phyloP scores from a whole-genome alignment of 257 asterid genomes.

The Linaria vulgaris region DNA sequence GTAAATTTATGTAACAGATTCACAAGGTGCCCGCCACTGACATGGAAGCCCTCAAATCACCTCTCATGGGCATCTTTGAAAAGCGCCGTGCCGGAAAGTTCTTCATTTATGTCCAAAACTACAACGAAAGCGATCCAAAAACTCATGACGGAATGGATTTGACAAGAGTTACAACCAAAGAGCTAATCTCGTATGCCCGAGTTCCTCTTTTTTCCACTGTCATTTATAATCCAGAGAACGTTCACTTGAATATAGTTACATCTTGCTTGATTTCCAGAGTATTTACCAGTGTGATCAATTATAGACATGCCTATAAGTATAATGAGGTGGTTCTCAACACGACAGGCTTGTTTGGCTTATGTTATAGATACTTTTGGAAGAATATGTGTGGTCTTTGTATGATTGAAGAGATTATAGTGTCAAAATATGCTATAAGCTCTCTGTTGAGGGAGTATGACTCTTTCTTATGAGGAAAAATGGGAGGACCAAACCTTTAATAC shows the following conservation, averaged over 20 bases:
- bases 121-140: conserved; percentile 74
- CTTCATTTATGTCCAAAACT: conserved; percentile 89
- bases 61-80: conserved; percentile 95
- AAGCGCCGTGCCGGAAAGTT: conserved; percentile 95
- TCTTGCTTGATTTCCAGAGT: not conserved
- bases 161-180: conserved; percentile 71
- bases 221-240: too few species aligned
- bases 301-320: not conserved
- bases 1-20: conserved; percentile 47
- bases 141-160: conserved; percentile 94
- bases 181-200: conserved; percentile 73
- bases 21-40: conserved; percentile 94
- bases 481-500: too few species aligned
- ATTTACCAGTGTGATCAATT: not conserved
- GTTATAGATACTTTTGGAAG: not conserved
- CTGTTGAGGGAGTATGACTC: not conserved
- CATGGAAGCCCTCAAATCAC: conserved; percentile 95
- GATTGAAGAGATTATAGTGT: not conserved
- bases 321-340: not conserved
- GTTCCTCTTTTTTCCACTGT: not conserved
- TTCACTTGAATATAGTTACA: not conserved
- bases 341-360: not conserved
- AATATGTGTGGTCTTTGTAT: not conserved
- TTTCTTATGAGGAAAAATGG: conserved; percentile 4
- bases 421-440: not conserved